Base-by-base conservation (phyloP, 192 early-diverging fungal species). In the Pecoramyces ruminantium region DNA sequence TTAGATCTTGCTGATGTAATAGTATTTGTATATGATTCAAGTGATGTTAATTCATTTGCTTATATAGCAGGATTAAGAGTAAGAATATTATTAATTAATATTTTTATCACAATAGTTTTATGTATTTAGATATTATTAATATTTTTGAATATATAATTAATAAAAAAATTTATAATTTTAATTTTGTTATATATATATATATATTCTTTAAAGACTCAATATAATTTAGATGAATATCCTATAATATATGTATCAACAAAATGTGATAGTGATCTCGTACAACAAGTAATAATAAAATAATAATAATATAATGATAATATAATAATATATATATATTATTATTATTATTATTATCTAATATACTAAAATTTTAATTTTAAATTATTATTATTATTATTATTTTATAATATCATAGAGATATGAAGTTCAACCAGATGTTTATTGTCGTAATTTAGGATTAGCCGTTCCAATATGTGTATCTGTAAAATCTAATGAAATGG, bases 211-310 rank as follows among this genome's bases (percentile, higher is more conserved):
- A 83, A 93, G 93, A 92, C 91, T 84, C 92, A 93, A 80, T 96
- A 93, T 83, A 89, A 95, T 78, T 83, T 98, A 29, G 94, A 95
- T 77, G 87, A 92, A 83, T 83, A 96, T 77, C 97, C 98, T 2
- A 89, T 89, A 30, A 92, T 98, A 4, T 95, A 97, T 88, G 94
- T 99, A 40, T 96, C 97, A 2, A 96, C 96, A 39, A 97, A 98
- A 81, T 93, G 95, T 82, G 98, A 99, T 79, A 86, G 92, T 30
- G 96, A 98, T 83, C 86, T 94, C 29, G 96, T 98, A 0, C 87
- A 92, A 29, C 93, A 93, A 86, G 89, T 90, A 38, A 30, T 81
- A 29, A n/a, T 18, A 78, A 13, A 82, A 9, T 0, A 40, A n/a
- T n/a, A n/a, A n/a, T n/a, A n/a, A n/a, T n/a, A n/a, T n/a, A n/a